Conservation (phyloP, 805 yeast genomes). For the Ogataea wickerhamii region DNA sequence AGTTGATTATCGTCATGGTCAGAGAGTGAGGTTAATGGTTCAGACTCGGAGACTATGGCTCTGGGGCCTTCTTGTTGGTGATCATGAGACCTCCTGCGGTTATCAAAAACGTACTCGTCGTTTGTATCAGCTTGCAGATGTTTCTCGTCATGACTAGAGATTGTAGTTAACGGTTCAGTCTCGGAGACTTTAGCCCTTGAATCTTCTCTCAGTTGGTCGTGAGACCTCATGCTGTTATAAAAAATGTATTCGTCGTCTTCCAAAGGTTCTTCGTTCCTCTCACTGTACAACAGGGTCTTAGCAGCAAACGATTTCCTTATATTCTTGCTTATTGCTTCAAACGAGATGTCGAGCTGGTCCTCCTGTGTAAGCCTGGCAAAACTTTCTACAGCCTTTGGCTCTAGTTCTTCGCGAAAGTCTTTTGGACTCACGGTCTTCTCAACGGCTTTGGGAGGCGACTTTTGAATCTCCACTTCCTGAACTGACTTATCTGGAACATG, state of each 20-base stretch:
- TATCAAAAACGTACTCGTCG: background rate
- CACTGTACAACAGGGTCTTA: constrained; percentile 15
- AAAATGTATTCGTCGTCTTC: background rate
- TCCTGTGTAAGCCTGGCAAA: constrained; percentile 2
- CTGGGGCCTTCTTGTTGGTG: background rate
- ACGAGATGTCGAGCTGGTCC: constrained; percentile 22
- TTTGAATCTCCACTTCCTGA: too few relatives aligned
- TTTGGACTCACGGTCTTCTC: too few relatives aligned
- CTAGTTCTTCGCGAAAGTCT: background rate
- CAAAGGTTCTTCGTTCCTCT: constrained; percentile 4
- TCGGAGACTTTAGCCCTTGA: background rate
- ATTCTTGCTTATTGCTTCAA: constrained; percentile 29
- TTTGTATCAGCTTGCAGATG: constrained; percentile 5
- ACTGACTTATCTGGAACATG: background rate
- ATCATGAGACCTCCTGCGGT: background rate
- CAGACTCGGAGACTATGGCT: background rate
- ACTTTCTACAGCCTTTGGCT: background rate
- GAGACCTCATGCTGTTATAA: background rate
- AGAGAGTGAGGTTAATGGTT: background rate
- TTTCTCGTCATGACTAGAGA: constrained; percentile 1
- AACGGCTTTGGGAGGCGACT: background rate
- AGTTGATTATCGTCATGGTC: constrained; percentile 3
- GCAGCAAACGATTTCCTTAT: constrained; percentile 31
- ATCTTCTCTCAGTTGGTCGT: background rate
- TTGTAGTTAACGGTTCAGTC: background rate